Evolutionary conservation across 164 flowering plant species (phyloP), one percentile per base, ranked within the genome.

Genomic region (Chloranthus sessilifolius): DNA sequence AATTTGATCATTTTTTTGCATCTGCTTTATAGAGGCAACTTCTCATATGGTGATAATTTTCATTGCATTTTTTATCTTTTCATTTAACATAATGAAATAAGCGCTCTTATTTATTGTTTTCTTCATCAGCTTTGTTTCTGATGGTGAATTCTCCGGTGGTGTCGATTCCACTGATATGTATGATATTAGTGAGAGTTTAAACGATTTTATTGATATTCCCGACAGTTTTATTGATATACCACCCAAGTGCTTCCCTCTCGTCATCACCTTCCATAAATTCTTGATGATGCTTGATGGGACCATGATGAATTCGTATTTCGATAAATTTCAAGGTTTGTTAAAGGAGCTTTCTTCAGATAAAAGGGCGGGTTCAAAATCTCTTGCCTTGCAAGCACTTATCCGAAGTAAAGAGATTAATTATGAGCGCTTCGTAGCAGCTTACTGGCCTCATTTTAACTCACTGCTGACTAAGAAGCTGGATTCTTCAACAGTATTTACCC

Each of bases 201-300:
- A 53, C 40, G 69, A 63, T 28, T 81, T 77, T 43, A 56, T 43
- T 52, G 79, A 75, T 29, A 74, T 82, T 3, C 90, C 88, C 0
- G 80, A 88, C 57, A 48, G 77, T 11, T 74, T 88, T 52, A 47
- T 47, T 44, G 72, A 64, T 52, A 56, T 85, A 47, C 66, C 82
- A 8, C 31, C 44, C 0, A 60, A 60, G 2, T 53, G 46, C 5
- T 88, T 68, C 54, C 96, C 96, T 15, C 83, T 88, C 10, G 80
- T 88, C 1, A 56, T 85, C 23, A 76, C 96, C 16, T 83, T 85
- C 40, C 71, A 51, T 0, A 88, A 88, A 62, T 79, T 88, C 58
- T 58, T 88, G 56, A 48, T 82, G 69, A 88, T 88, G 94, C 88
- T 88, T 34, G 94, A 88, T 60, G 82, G 82, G 4, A 77, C 79